Evolutionary conservation across 2,329 filamentous ascomycete species (phyloP).

Genomic region (Botrytis galanthina): DNA sequence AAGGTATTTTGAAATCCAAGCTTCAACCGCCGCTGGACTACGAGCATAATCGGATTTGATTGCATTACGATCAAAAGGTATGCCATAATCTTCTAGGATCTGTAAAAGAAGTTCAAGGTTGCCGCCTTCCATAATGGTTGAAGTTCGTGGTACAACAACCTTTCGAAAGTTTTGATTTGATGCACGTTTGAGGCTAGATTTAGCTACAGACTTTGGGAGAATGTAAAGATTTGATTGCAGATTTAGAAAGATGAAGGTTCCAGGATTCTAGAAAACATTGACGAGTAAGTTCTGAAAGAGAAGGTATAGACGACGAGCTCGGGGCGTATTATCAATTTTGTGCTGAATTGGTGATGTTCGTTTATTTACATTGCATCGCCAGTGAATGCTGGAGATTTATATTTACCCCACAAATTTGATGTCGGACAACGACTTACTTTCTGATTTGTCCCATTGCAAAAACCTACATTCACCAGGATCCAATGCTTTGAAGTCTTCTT

Average conservation of each 20-base stretch:
- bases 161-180: conserved; percentile 2
- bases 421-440: neutral
- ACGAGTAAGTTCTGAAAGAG: neutral
- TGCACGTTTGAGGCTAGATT: neutral
- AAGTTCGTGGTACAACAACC: neutral
- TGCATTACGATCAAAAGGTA: conserved; percentile 34
- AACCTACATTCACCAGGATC: neutral
- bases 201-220: neutral
- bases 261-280: neutral
- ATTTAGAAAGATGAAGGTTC: neutral
- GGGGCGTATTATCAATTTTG: neutral
- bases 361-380: neutral
- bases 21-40: conserved; percentile 30
- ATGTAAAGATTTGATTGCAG: neutral
- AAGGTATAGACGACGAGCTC: neutral
- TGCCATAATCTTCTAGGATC: conserved; percentile 35
- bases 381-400: neutral
- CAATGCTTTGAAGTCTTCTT: no score
- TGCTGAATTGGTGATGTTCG: neutral
- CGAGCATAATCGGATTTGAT: conserved; percentile 31
- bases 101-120: conserved; percentile 31
- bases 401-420: conserved; percentile 4
- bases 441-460: neutral
- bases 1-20: conserved; percentile 52
- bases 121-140: conserved; percentile 30